Conservation (phyloP, 176 grass and related monocot species). For the Aegilops speltoides region DNA sequence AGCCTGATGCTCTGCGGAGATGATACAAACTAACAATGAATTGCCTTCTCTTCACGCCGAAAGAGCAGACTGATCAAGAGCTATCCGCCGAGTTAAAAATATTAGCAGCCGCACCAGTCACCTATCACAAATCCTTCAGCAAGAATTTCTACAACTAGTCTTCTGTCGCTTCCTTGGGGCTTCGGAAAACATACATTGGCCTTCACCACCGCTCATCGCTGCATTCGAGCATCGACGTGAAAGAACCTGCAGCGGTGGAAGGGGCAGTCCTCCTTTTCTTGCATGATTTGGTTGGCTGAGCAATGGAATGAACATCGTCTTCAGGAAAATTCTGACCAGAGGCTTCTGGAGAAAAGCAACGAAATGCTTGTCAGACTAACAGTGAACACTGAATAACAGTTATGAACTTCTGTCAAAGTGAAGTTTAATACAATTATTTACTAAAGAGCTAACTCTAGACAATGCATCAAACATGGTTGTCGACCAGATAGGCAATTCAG, state of each 20-base stretch:
- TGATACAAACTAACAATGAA: background rate
- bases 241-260: conserved; percentile 31
- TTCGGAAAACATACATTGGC: background rate
- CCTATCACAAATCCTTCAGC: background rate
- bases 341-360: conserved; percentile 53
- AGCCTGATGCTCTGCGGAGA: background rate
- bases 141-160: background rate
- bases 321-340: conserved; percentile 81
- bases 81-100: background rate
- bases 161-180: background rate
- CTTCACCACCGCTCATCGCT: background rate
- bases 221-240: conserved; percentile 20
- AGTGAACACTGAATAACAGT: too few species aligned
- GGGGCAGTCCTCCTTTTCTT: conserved; percentile 42
- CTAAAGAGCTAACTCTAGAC: background rate
- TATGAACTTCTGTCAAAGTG: background rate
- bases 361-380: conserved; percentile 1
- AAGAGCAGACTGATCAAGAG: background rate
- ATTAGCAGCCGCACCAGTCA: background rate
- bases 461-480: background rate
- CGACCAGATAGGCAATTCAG: too few species aligned
- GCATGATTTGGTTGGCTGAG: conserved; percentile 29
- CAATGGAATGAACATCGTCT: conserved; percentile 32
- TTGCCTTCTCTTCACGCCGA: background rate
- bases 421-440: background rate